phyloP scores from a whole-genome alignment of 768 basidiomycete species.

The Amanita pallidorosea region DNA sequence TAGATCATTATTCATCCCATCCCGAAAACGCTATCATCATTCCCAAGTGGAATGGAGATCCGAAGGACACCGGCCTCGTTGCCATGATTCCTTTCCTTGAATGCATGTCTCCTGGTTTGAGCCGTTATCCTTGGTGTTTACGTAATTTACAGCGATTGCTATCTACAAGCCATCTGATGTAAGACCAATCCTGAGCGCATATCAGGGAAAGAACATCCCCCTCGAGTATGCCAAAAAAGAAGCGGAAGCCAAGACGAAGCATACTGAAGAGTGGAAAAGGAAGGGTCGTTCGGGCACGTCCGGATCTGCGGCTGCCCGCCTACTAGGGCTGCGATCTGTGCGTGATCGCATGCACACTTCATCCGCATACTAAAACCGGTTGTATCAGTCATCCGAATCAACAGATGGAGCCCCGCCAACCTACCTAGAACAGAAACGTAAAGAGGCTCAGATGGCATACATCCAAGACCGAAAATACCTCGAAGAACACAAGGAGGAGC shows the following conservation, averaged over 20 bases:
- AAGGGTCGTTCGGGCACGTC: constrained; percentile 25
- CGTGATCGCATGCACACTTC: constrained; percentile 2
- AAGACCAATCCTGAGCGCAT: constrained; percentile 76
- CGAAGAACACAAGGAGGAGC: constrained; percentile 30
- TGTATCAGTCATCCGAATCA: constrained; percentile 11
- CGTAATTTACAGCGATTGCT: constrained; percentile 57
- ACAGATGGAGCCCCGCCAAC: constrained; percentile 30
- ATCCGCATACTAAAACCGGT: neutral
- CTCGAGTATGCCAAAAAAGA: constrained; percentile 85
- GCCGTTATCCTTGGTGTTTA: neutral
- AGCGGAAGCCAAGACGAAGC: constrained; percentile 65
- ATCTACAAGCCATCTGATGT: constrained; percentile 86
- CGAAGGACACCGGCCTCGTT: constrained; percentile 60
- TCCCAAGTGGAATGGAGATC: constrained; percentile 78
- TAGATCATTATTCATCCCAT: constrained; percentile 68
- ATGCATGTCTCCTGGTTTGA: constrained; percentile 35
- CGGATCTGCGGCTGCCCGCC: constrained; percentile 22
- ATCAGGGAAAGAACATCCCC: constrained; percentile 81
- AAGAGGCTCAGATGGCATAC: constrained; percentile 40
- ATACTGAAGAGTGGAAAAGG: constrained; percentile 84
- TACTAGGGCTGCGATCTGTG: constrained; percentile 28
- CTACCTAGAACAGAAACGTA: constrained; percentile 42
- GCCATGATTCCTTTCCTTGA: constrained; percentile 98
- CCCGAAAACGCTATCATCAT: constrained; percentile 84
- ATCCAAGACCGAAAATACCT: constrained; percentile 40